Evolutionary conservation across 2,329 filamentous ascomycete genomes (phyloP).

Genomic region (Xylaria sp.): DNA sequence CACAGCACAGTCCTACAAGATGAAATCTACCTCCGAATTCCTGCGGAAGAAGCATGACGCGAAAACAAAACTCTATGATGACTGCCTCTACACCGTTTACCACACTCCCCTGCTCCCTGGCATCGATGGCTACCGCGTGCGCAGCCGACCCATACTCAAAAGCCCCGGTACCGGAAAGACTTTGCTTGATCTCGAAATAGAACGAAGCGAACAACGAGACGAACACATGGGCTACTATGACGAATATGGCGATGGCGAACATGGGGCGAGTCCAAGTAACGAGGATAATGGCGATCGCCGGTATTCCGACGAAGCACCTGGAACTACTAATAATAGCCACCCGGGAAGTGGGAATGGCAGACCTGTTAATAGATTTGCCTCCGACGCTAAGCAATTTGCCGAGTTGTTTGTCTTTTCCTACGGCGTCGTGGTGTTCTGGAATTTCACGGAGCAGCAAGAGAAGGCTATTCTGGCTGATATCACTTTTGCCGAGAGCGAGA

Average conservation of each 20-base stretch:
- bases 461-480: constrained; percentile 95
- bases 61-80: constrained; percentile 95
- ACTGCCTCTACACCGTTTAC: constrained; percentile 95
- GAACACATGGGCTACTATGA: constrained; percentile 92
- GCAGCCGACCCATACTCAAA: constrained; percentile 89
- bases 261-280: constrained; percentile 35
- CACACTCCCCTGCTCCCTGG: constrained; percentile 88
- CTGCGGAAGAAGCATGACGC: constrained; percentile 85
- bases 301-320: constrained; percentile 23
- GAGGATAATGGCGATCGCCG: constrained; percentile 33
- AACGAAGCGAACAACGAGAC: constrained; percentile 85
- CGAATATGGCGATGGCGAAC: constrained; percentile 66
- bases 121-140: constrained; percentile 82
- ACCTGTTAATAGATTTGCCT: constrained; percentile 64
- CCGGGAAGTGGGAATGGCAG: constrained; percentile 37
- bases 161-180: constrained; percentile 89
- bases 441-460: constrained; percentile 94
- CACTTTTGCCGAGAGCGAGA: constrained; percentile 79
- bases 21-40: constrained; percentile 87
- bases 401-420: constrained; percentile 99
- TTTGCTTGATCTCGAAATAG: constrained; percentile 92
- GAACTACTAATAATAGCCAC: constrained; percentile 4
- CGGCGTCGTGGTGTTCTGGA: constrained; percentile 98
- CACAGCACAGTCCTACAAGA: constrained; percentile 91
- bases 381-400: constrained; percentile 79